Percentiles rank a stretch among this genome's conserved stretches.
Conservation (phyloP, 2,329 filamentous ascomycete species). For the Fusarium sp. region DNA sequence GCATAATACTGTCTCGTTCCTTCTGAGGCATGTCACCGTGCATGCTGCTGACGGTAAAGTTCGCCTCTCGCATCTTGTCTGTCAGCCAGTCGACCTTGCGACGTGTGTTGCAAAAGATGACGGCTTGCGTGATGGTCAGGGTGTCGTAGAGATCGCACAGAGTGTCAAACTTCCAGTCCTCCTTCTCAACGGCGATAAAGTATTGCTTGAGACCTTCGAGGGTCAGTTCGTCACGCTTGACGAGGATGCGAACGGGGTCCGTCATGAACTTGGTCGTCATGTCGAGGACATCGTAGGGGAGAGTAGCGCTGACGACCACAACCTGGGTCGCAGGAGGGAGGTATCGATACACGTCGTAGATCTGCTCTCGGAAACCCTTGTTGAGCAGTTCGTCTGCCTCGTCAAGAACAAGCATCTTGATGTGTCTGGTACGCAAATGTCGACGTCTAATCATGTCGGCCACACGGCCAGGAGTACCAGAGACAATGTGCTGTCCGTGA, state of each 20-base stretch:
- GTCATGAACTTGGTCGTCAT: constrained; percentile 99
- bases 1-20: constrained; percentile 98
- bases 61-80: constrained; percentile 98
- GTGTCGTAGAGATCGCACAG: constrained; percentile 99
- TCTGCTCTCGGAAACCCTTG: constrained; percentile 96
- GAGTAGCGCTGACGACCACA: constrained; percentile 96
- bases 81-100: constrained; percentile 99
- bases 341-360: constrained; percentile 98
- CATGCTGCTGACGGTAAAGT: constrained; percentile 99
- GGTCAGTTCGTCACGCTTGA: constrained; percentile 98
- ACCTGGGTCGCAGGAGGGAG: constrained; percentile 97
- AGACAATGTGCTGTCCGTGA: constrained; percentile 97
- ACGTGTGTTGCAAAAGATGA: constrained; percentile 99
- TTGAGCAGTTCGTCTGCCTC: constrained; percentile 79
- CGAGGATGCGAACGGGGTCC: constrained; percentile 93
- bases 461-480: constrained; percentile 95
- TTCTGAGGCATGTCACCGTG: constrained; percentile 99
- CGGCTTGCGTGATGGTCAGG: constrained; percentile 96
- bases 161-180: constrained; percentile 99
- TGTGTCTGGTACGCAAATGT: constrained; percentile 68
- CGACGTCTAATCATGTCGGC: constrained; percentile 73
- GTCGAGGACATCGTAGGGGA: constrained; percentile 97
- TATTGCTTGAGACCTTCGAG: constrained; percentile 98
- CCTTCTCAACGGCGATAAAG: constrained; percentile 99
- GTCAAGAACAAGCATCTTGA: constrained; percentile 74